phyloP scores from a whole-genome alignment of 176 grass and related monocot genomes.

The Oryza longistaminata region DNA sequence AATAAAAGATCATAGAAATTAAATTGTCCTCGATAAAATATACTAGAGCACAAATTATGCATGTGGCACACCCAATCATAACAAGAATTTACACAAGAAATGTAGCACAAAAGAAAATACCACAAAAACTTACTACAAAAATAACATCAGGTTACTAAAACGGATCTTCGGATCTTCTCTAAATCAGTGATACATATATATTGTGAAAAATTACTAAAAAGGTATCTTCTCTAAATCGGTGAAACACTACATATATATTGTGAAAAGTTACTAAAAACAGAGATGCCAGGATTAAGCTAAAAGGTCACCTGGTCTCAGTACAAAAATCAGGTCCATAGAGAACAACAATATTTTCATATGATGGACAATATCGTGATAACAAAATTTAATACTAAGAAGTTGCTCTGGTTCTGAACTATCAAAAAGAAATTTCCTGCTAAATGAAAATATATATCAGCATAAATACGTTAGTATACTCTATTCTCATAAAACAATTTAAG shows the following conservation, averaged over 20 bases:
- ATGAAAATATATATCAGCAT: background rate
- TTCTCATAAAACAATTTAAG: conserved; percentile 12
- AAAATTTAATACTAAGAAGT: conserved; percentile 2
- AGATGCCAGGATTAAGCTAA: background rate
- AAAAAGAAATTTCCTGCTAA: background rate
- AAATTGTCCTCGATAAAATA: conserved; percentile 16
- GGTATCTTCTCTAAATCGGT: conserved; percentile 7
- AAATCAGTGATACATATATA: background rate
- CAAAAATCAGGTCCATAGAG: background rate
- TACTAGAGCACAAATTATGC: conserved; percentile 8
- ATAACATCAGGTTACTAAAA: background rate
- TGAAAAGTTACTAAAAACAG: background rate
- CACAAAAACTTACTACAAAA: background rate
- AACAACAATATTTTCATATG: conserved; percentile 1
- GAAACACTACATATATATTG: background rate
- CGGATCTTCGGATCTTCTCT: background rate
- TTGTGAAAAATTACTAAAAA: background rate
- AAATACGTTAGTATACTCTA: background rate
- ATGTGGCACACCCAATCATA: conserved; percentile 4
- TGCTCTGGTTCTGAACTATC: conserved; percentile 20
- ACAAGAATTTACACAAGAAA: background rate
- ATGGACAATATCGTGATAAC: background rate
- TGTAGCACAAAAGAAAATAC: conserved; percentile 6
- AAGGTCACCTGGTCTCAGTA: background rate
- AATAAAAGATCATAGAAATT: conserved; percentile 12